Percentiles rank a stretch among this genome's conserved stretches.
Evolutionary conservation across 306 rosid genomes (phyloP).

Genomic region (Hippophae rhamnoides): DNA sequence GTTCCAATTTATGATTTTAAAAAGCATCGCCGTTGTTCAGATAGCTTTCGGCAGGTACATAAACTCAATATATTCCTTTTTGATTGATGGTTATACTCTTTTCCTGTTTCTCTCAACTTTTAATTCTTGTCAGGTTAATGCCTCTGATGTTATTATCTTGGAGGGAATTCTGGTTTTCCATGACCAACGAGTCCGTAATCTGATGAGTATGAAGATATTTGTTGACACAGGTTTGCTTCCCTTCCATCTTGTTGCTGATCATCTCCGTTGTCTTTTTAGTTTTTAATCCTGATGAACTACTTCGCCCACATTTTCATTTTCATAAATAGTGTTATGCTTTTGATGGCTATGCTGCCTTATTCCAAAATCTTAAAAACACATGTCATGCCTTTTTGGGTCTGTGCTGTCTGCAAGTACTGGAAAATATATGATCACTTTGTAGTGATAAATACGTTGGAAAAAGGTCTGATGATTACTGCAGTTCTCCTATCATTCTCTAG

Average conservation of each 20-base stretch:
- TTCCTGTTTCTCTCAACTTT: neutral
- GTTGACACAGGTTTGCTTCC: conserved; percentile 71
- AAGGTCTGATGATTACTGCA: neutral
- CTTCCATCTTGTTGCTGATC: conserved; percentile 7
- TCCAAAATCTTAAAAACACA: too few relatives aligned
- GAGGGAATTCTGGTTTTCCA: conserved; percentile 98
- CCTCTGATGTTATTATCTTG: conserved; percentile 89
- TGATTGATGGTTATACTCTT: neutral
- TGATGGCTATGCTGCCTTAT: too few relatives aligned
- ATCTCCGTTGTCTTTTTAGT: neutral
- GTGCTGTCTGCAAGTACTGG: too few relatives aligned
- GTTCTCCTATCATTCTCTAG: neutral
- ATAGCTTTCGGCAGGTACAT: conserved; percentile 80
- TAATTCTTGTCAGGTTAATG: conserved; percentile 57
- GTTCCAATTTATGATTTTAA: conserved; percentile 92
- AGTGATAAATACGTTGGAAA: too few relatives aligned
- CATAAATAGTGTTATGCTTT: too few relatives aligned
- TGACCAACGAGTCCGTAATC: conserved; percentile 76
- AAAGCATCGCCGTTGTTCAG: conserved; percentile 68
- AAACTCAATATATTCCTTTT: neutral
- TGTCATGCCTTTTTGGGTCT: too few relatives aligned
- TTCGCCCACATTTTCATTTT: too few relatives aligned
- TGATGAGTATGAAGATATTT: conserved; percentile 97
- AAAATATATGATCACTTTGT: too few relatives aligned
- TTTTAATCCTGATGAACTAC: neutral